Base-by-base conservation (phyloP, 306 rosid species). In the Cucumis cinereus region DNA sequence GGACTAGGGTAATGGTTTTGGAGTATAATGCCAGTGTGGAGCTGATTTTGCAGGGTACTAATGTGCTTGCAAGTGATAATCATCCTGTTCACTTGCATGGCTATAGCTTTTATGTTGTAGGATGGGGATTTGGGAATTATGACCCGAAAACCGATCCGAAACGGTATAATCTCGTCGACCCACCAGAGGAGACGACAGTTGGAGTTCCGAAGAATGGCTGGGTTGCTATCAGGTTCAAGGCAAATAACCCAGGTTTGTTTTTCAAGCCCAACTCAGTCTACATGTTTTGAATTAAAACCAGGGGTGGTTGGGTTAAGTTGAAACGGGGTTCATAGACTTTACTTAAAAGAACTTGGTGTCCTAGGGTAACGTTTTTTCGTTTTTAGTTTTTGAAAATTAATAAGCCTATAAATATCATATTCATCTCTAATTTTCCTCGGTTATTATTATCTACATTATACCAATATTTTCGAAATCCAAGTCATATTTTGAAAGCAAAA, bases 81-180 rank as follows among this genome's bases (percentile, higher is more conserved):
- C 86, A 83, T 80, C 86, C 82, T n/a, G 73, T 83, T 30, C 86
- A 83, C 73, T 64, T 83, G 53, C 83, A 83, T 83, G 84, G 87
- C 3, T 75, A 84, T 45, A 84, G 78, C 72, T 81, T 81, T 38
- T 78, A 75, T 52, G 82, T 84, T 8, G 82, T 81, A 17, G 87
- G 84, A 3, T 68, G 71, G 47, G 84, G 84, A 0, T 62, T 64
- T 38, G 84, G 84, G 19, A 84, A 81, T 72, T 84, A 81, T 54
- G 11, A 84, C 19, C 73, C 76, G 2, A 26, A 68, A 70, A 47
- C 53, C 2, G 81, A 81, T 49, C 82, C 84, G 6, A 5, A 36
- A 20, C 78, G 68, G 10, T 84, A 79, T 54, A 83, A 86, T 59
- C 77, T 82, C 23, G 71, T 84, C 28, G 83, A 86, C 35, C 90